Base-by-base conservation (phyloP, 805 yeast genomes). In the Candida vartiovaarae region DNA sequence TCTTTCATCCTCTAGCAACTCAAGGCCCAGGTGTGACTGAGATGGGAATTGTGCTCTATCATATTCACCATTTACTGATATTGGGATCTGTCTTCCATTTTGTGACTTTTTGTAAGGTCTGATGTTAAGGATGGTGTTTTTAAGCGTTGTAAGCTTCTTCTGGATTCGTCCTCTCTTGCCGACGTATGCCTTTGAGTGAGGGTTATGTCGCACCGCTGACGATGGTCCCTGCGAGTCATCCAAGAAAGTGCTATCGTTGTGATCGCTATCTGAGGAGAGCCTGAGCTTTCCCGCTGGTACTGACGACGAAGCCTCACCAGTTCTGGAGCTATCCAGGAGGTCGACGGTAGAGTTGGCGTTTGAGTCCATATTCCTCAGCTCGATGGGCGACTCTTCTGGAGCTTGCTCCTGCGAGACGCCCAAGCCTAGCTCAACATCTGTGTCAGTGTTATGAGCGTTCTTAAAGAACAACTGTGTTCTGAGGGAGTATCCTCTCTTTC, bases 51-150 rank as follows among this genome's bases (percentile, higher is more conserved):
- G 55, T 15, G 44, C 54, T 28, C 63, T 59, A 24, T 63, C 50
- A 32, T 57, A 61, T 3, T 61, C 61, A 24, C 70, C 63, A 42
- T 71, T 65, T 11, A 80, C 54, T 1, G 75, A 65, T 6, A 88
- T 60, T 0, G 96, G 95, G n/a, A 90, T 75, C 32, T 71, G 66
- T 47, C 98, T 69, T 3, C 97, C 97, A 37, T 79, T 72, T 35
- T 69, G 71, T 0, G 93, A 73, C 15, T 78, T 76, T 7, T 78
- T 73, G 10, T 67, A 56, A 8, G 70, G 67, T 26, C 67, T 56
- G 10, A 67, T 66, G 32, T 84, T 82, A 32, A 76, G 42, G 3
- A 80, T 32, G 27, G 62, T 54, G 41, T 74, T 61, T 45, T 62
- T 64, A 4, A 67, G 30, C 34, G 48, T 36, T 3, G 33, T 34